Evolutionary conservation across 164 flowering plant genomes (phyloP), one percentile per base, ranked within the genome.

Genomic region (Vitis rupestris): DNA sequence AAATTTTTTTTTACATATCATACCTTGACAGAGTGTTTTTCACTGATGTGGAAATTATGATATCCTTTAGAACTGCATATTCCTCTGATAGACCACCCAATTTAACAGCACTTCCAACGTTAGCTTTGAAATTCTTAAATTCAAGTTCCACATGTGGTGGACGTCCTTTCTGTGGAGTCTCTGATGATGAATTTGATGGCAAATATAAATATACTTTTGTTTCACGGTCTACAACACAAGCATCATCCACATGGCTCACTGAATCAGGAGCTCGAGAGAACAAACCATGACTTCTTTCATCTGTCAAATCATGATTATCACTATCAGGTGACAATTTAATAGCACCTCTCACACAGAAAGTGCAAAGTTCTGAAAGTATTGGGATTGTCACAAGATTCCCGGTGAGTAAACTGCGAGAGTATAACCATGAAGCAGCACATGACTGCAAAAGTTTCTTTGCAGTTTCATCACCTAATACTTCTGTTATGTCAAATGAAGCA

Each of bases 81-180:
- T 96, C 98, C 76, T 88, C 84, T 17, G 90, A 82, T n/a, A 96
- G 77, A 62, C 98, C 98, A 74, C 97, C 99, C 76, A 95, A 67
- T 70, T 82, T 87, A 10, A 79, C 17, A 48, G 76, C 73, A 64
- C 12, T 63, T 27, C 30, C 75, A 2, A 47, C 14, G 5, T 73
- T 72, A 31, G 72, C 79, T 69, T 62, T 74, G 66, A 17, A 48
- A 55, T 65, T 57, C 19, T 63, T 64, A 63, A 9, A 17, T 51
- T 74, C 77, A 75, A 59, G 53, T 30, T 76, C 79, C 29, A 64
- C 50, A 27, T 10, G 14, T 17, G 80, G 56, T 29, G 56, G 68
- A 63, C 64, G 52, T 56, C 65, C 70, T 68, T 29, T 59, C 8
- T 49, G 16, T n/a, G 70, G 70, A 74, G 67, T 66, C 69, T 72